Percentiles rank a stretch among this genome's conserved stretches.
These are phyloP conservation scores for Penicillium macrosclerotiorum DNA, from an alignment of 495 filamentous ascomycete genomes.

Conservation along the genomic window DNA sequence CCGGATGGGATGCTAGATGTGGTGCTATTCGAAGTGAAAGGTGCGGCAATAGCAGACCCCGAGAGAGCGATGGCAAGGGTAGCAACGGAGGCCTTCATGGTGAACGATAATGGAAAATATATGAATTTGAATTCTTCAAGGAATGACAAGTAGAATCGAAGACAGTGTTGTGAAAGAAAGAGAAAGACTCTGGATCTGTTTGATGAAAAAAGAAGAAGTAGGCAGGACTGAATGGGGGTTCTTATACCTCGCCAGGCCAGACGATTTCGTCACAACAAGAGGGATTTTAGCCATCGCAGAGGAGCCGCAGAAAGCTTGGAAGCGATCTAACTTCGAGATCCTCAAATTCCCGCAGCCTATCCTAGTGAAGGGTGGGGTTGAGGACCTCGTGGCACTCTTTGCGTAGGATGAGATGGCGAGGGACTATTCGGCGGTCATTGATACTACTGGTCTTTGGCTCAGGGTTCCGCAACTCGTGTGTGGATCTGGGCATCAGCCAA, in stretches of 20 bases:
- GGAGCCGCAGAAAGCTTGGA: too few relatives aligned
- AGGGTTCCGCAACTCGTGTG: too few relatives aligned
- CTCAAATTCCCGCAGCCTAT: background rate
- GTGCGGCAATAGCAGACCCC: conserved; percentile 15
- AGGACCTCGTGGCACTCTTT: background rate
- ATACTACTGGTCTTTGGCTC: too few relatives aligned
- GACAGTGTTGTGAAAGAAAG: background rate
- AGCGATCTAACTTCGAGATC: background rate
- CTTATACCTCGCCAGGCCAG: conserved; percentile 15
- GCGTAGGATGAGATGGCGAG: background rate
- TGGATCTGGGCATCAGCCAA: too few relatives aligned
- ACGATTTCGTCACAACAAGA: background rate
- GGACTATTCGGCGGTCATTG: background rate
- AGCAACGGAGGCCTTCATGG: conserved; percentile 20
- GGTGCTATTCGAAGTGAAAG: conserved; percentile 15
- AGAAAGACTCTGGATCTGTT: conserved; percentile 10
- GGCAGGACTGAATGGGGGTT: conserved; percentile 2
- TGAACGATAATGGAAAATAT: conserved; percentile 5
- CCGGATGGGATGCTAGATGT: background rate
- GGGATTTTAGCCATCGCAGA: too few relatives aligned
- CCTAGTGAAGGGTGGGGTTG: background rate
- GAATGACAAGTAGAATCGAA: conserved; percentile 2
- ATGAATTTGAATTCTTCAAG: background rate
- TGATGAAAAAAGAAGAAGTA: conserved; percentile 5
- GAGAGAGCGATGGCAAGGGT: conserved; percentile 15